A percentile compares a stretch with the other conserved stretches of the same genome.
Conservation (phyloP, 768 basidiomycete genomes). For the Lentinula lateritia region DNA sequence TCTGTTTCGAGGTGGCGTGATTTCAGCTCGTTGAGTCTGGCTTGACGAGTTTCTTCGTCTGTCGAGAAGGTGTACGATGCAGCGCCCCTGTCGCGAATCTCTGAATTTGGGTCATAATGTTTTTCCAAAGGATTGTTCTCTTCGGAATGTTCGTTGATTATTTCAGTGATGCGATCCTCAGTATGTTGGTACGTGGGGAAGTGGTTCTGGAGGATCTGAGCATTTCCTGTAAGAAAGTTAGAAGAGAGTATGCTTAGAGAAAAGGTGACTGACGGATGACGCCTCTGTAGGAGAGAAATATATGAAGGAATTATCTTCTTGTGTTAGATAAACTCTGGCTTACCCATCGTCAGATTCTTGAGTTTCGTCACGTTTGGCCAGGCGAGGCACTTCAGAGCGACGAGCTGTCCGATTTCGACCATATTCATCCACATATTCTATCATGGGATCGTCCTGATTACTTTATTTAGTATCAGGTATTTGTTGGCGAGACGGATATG, state of each 20-base stretch:
- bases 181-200: constrained; percentile 89
- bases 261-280: constrained; percentile 44
- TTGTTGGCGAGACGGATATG: not conserved
- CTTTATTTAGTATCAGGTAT: not conserved
- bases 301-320: not conserved
- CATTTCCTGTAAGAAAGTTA: constrained; percentile 51
- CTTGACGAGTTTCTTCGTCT: constrained; percentile 72
- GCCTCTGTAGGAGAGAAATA: constrained; percentile 33
- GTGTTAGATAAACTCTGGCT: constrained; percentile 16
- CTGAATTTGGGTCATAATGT: constrained; percentile 79
- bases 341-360: constrained; percentile 65
- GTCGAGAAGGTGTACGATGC: constrained; percentile 88
- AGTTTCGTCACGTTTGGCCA: constrained; percentile 42
- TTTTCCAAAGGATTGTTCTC: constrained; percentile 62
- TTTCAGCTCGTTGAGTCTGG: constrained; percentile 81
- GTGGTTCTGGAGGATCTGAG: constrained; percentile 75
- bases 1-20: constrained; percentile 67
- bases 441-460: constrained; percentile 63
- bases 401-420: constrained; percentile 67
- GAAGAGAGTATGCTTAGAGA: not conserved
- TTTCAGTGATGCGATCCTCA: constrained; percentile 70
- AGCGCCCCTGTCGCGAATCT: constrained; percentile 86
- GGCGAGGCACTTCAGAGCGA: constrained; percentile 73
- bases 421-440: constrained; percentile 87
- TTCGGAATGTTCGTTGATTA: constrained; percentile 66